Conservation (phyloP, 305 asterid genomes). For the Lippia alba region DNA sequence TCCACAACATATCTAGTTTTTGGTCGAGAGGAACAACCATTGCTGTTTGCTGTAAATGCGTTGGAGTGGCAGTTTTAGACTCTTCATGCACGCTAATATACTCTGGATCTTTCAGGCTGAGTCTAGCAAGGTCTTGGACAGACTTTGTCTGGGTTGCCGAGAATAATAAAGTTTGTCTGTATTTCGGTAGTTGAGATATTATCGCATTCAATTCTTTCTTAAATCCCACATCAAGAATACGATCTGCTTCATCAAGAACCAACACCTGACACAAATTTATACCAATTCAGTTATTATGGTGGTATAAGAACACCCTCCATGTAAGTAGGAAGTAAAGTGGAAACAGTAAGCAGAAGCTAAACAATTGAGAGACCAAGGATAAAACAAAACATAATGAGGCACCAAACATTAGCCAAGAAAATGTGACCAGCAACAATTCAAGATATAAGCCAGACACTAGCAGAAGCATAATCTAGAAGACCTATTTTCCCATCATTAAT, state of each 20-base stretch:
- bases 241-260: conserved; percentile 98
- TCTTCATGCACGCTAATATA: conserved; percentile 93
- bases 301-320: neutral
- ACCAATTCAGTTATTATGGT: conserved; percentile 29
- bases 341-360: neutral
- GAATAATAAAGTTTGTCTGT: conserved; percentile 81
- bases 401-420: neutral
- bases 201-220: conserved; percentile 85
- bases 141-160: conserved; percentile 99
- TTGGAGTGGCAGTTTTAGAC: conserved; percentile 87
- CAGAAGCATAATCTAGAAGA: neutral
- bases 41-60: conserved; percentile 77
- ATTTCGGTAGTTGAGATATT: conserved; percentile 90
- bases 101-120: conserved; percentile 97
- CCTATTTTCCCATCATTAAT: neutral
- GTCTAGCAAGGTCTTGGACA: conserved; percentile 94
- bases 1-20: conserved; percentile 93
- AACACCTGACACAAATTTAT: conserved; percentile 69
- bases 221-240: conserved; percentile 90
- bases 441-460: neutral
- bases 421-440: neutral
- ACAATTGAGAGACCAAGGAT: neutral
- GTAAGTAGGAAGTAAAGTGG: neutral
- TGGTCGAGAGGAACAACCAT: conserved; percentile 85
- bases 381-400: neutral